Conservation (phyloP, 2,329 filamentous ascomycete species). For the Monilinia aucupariae region DNA sequence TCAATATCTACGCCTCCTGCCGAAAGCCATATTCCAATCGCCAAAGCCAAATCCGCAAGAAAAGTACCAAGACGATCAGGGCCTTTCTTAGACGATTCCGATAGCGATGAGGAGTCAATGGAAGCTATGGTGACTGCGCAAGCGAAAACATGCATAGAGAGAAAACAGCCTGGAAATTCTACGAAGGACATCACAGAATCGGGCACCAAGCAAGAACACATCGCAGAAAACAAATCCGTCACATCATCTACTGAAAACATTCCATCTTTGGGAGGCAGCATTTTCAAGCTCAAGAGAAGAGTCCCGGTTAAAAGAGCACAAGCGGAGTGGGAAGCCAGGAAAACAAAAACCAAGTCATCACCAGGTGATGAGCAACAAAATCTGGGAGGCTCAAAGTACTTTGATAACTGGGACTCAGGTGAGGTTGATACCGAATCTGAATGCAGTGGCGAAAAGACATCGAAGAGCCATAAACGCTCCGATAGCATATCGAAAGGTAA, state of each 20-base stretch:
- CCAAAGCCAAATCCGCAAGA: background rate
- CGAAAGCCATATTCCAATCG: background rate
- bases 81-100: constrained; percentile 68
- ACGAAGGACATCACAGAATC: constrained; percentile 19
- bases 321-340: constrained; percentile 31
- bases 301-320: constrained; percentile 28
- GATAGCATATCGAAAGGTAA: constrained; percentile 5
- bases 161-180: constrained; percentile 12
- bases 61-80: constrained; percentile 40
- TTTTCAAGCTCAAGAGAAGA: constrained; percentile 20
- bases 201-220: constrained; percentile 13
- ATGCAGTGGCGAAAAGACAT: constrained; percentile 9
- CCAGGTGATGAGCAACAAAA: background rate
- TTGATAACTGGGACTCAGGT: constrained; percentile 21
- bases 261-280: background rate
- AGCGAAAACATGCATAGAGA: background rate
- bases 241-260: constrained; percentile 18
- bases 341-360: constrained; percentile 3
- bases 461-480: background rate
- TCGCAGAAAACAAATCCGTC: constrained; percentile 22
- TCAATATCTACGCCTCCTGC: constrained; percentile 10
- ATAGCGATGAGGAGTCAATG: constrained; percentile 44
- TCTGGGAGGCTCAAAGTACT: background rate
- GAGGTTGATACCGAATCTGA: constrained; percentile 17
- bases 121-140: background rate